These are phyloP conservation scores for Chaetomium globosum DNA, from an alignment of 2,329 filamentous ascomycete genomes.

Conservation along the genomic window DNA sequence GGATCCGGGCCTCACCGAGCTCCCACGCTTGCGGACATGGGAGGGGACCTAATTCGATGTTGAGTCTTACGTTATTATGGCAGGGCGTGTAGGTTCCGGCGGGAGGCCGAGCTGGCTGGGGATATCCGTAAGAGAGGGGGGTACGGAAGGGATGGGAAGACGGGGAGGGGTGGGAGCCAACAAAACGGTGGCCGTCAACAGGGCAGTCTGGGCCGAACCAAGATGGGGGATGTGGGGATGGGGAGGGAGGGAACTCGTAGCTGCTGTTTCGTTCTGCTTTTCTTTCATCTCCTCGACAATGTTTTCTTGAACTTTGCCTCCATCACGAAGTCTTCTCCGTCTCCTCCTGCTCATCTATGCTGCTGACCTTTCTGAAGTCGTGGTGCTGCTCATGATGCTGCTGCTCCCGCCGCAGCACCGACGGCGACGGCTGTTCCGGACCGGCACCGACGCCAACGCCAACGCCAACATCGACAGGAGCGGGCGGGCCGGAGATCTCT, in stretches of 20 bases:
- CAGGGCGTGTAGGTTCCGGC: background rate
- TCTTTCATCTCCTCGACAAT: constrained; percentile 19
- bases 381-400: constrained; percentile 36
- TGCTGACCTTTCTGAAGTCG: constrained; percentile 50
- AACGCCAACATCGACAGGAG: constrained; percentile 31
- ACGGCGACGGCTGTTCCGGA: constrained; percentile 18
- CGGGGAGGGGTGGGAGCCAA: background rate
- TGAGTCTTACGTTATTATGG: constrained; percentile 11
- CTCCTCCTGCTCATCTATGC: constrained; percentile 63
- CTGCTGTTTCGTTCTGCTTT: constrained; percentile 14
- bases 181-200: background rate
- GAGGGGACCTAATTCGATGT: background rate
- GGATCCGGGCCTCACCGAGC: background rate
- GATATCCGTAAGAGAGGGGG: background rate
- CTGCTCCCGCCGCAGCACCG: constrained; percentile 23
- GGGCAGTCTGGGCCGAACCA: background rate
- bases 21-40: background rate
- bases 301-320: constrained; percentile 19
- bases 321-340: constrained; percentile 50
- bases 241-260: constrained; percentile 19
- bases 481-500: background rate
- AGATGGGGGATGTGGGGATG: background rate
- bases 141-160: too few species aligned
- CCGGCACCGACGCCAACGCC: constrained; percentile 7
- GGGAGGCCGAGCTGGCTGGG: background rate